Evolutionary conservation across 2,329 filamentous ascomycete genomes (phyloP), one percentile per base, ranked within the genome.

Genomic region (Pseudogymnoascus sp.): DNA sequence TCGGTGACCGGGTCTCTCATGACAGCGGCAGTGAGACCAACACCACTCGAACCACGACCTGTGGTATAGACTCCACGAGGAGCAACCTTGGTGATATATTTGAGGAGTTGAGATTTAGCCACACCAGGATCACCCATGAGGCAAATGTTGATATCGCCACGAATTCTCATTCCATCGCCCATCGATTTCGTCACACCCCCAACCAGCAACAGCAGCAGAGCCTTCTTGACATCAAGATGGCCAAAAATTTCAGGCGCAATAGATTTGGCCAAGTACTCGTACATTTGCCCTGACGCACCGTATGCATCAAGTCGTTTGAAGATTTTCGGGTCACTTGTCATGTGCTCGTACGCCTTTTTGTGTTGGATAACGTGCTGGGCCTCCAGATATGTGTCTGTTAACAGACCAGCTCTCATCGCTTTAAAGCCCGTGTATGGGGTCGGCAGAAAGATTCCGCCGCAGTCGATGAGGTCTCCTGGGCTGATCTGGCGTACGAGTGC

Each of bases 101-200:
- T 97, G 69, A 99, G 84, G 69, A 99, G 80, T 79, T 99, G 95
- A 38, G 95, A 99, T 79, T 99, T 99, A 79, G 95, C 95, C 73
- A 99, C 95, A 91, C 95, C 95, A 74, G 95, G 95, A 73, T 99
- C 95, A 82, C 95, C 95, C 95, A 99, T 99, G 72, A 99, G 79
- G 75, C 95, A 97, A 67, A 99, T 89, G 78, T 99, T 99, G 81
- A 99, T 96, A 73, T 99, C 95, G 71, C 95, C 95, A 82, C 95
- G 91, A 74, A 99, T 99, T 72, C 92, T 89, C 95, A 99, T 97
- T 65, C 95, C 95, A 72, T 99, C 95, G 61, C 92, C 92, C 84
- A 97, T 96, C 72, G 95, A 89, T 77, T 99, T 99, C 3, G 88
- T 95, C 1, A 97, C 93, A 79, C 95, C 95, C 66, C 95, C 95